These are phyloP conservation scores for Populus tremula DNA, from an alignment of 345 rosid species.

Conservation along the genomic window DNA sequence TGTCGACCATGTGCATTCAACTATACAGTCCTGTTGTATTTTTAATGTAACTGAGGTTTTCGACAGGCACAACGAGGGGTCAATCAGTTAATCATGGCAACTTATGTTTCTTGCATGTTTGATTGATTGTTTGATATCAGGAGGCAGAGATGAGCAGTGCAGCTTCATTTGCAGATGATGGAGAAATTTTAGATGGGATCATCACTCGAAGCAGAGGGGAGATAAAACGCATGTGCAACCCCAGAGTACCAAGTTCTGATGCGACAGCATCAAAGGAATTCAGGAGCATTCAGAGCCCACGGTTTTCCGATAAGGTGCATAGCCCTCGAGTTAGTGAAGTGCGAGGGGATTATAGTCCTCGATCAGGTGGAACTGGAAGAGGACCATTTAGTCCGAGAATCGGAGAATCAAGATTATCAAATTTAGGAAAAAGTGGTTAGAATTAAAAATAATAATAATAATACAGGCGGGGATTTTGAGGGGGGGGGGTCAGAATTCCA, in stretches of 20 bases:
- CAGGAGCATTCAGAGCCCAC: conserved; percentile 51
- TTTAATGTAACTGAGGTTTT: no score
- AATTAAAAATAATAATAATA: not conserved
- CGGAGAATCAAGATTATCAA: conserved; percentile 53
- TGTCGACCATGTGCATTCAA: no score
- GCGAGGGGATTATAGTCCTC: conserved; percentile 54
- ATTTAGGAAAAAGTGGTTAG: conserved; percentile 61
- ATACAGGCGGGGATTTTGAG: no score
- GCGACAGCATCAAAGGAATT: conserved; percentile 52
- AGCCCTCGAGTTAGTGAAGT: conserved; percentile 58
- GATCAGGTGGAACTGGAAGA: conserved; percentile 49
- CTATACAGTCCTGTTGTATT: no score
- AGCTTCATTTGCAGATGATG: conserved; percentile 54
- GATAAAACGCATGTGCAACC: conserved; percentile 22
- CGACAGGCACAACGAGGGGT: not conserved
- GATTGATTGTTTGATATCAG: conserved; percentile 26
- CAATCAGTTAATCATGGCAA: not conserved
- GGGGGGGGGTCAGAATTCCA: not conserved
- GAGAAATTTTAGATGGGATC: conserved; percentile 29
- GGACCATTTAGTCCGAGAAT: conserved; percentile 56
- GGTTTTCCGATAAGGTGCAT: conserved; percentile 49
- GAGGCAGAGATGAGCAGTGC: conserved; percentile 62
- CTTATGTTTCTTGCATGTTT: conserved; percentile 1
- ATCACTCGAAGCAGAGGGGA: conserved; percentile 31
- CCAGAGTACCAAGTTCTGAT: conserved; percentile 6